Evolutionary conservation across 495 filamentous ascomycete genomes (phyloP), one percentile per base, ranked within the genome.

Genomic region (Echria macrotheca): DNA sequence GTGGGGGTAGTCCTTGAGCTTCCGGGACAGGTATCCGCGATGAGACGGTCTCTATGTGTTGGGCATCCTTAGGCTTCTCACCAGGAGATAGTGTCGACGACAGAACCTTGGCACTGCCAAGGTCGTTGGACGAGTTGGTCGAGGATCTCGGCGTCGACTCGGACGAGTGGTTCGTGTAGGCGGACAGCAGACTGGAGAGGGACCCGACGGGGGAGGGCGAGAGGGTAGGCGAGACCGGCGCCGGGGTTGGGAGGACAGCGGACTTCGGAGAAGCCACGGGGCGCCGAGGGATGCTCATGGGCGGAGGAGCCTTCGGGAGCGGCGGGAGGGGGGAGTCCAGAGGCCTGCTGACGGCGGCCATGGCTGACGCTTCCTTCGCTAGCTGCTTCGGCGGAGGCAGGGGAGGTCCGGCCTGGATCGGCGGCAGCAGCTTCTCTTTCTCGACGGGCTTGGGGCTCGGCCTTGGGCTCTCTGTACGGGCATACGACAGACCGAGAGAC

Each of bases 181-280:
- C 72, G 15, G 68, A 73, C 19, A 74, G 37, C 4, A 76, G 44
- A 51, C 70, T 73, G 8, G 66, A 72, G 50, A 74, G 55, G n/a
- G 72, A 76, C 3, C 40, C 58, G 0, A 47, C 57, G 0, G 67
- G 65, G 9, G 67, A 68, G 10, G 52, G 57, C 35, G 18, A 19
- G n/a, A 48, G 48, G 6, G 44, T 28, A 19, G 59, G 45, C 7
- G 49, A 50, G 0, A 44, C 44, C n/a, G 47, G 40, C 3, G 49
- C 46, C 43, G 49, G 40, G 18, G 28, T 36, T 24, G 42, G 43
- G 24, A 44, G 31, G 51, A 45, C 29, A 22, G 44, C 29, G 29
- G 44, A 31, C 28, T 28, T 6, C 39, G 48, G 57, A 35, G 52
- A 35, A 41, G 54, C 57, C 35, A 66, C 57, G 32, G 66, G 62